These are phyloP conservation scores for Artemisia annua DNA, from an alignment of 129 eudicot species.

Conservation along the genomic window DNA sequence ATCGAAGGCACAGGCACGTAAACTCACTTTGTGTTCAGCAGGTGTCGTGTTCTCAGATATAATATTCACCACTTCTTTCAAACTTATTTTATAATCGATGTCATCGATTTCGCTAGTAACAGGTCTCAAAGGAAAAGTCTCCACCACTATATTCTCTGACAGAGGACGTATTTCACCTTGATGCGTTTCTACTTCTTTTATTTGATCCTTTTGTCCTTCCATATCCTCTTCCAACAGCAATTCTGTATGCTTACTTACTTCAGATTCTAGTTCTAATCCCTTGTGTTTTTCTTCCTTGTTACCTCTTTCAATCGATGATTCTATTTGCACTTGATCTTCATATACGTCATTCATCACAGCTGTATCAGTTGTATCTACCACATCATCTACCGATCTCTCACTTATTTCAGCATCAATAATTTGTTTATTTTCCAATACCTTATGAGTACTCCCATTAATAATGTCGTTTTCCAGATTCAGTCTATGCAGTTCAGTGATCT, in stretches of 20 bases:
- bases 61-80: conserved; percentile 2
- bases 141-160: conserved; percentile 49
- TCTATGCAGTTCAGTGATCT: conserved; percentile 30
- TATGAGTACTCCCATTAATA: conserved; percentile 23
- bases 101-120: conserved; percentile 27
- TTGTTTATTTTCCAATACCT: conserved; percentile 20
- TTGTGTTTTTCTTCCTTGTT: too few species aligned
- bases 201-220: conserved; percentile 32
- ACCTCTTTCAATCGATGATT: too few species aligned
- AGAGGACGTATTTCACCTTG: conserved; percentile 18
- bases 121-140: conserved; percentile 74
- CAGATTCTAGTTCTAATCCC: too few species aligned
- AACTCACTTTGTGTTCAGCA: conserved; percentile 42
- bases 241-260: neutral
- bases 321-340: too few species aligned
- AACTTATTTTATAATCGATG: conserved; percentile 26
- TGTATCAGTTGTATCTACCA: too few species aligned
- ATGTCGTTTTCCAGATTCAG: conserved; percentile 32
- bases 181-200: conserved; percentile 28
- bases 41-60: conserved; percentile 8
- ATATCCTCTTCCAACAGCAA: conserved; percentile 16
- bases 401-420: neutral
- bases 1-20: neutral
- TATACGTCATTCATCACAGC: too few species aligned
- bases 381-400: too few species aligned